Conservation (phyloP, 768 basidiomycete species). For the Pleurotus eryngii region DNA sequence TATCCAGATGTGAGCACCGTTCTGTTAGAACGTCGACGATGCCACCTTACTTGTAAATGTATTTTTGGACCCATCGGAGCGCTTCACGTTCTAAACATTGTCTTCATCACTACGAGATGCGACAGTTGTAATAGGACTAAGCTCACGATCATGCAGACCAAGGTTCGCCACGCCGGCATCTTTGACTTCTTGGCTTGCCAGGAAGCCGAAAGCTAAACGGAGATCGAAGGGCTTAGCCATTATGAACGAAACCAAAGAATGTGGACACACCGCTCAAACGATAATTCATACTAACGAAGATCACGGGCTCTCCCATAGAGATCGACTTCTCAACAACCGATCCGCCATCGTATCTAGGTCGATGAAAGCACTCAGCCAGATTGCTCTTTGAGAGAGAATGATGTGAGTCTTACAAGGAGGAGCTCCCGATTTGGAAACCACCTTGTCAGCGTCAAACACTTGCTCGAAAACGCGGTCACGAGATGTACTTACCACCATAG, state of each 20-base stretch:
- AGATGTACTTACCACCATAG: constrained; percentile 29
- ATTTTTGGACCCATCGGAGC: constrained; percentile 59
- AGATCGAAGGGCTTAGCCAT: constrained; percentile 9
- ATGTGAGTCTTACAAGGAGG: constrained; percentile 11
- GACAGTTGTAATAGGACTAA: not conserved
- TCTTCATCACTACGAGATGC: not conserved
- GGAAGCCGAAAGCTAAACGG: constrained; percentile 36
- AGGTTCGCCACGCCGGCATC: constrained; percentile 48
- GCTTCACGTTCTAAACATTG: constrained; percentile 43
- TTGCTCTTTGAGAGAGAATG: not conserved
- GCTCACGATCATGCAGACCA: constrained; percentile 53
- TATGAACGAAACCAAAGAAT: not conserved
- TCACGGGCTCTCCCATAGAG: constrained; percentile 38
- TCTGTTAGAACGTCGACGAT: no score
- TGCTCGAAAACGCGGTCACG: not conserved
- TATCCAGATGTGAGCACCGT: no score
- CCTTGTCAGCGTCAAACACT: not conserved
- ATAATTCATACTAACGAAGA: constrained; percentile 56
- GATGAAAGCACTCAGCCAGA: not conserved
- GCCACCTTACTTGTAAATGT: constrained; percentile 36
- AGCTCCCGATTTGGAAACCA: constrained; percentile 19
- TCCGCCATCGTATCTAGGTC: constrained; percentile 37
- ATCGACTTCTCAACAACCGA: constrained; percentile 42
- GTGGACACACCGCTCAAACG: constrained; percentile 16
- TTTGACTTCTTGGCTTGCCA: constrained; percentile 41